phyloP scores from a whole-genome alignment of 495 filamentous ascomycete species.

The Chaetomidium leptoderma region DNA sequence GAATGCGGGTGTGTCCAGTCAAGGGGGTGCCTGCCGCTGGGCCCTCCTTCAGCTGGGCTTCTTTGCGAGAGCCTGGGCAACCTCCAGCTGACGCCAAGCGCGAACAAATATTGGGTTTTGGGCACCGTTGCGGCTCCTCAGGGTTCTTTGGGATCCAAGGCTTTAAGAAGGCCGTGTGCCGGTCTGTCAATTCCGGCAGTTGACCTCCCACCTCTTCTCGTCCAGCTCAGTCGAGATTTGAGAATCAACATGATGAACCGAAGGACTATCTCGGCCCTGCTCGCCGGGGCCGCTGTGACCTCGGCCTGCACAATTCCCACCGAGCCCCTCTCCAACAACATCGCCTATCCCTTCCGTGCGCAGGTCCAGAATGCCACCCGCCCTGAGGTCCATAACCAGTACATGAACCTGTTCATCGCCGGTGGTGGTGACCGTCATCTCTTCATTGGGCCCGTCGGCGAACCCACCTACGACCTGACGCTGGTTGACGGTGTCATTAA shows the following conservation, averaged over 20 bases:
- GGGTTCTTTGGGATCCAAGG: not conserved
- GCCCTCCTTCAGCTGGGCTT: not conserved
- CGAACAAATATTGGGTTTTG: slow-evolving; percentile 3
- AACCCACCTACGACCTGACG: slow-evolving; percentile 42
- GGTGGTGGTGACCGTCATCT: slow-evolving; percentile 50
- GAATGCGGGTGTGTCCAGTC: not conserved
- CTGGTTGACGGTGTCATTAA: slow-evolving; percentile 46
- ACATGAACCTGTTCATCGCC: slow-evolving; percentile 47
- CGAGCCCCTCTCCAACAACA: slow-evolving; percentile 35
- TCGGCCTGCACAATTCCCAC: slow-evolving; percentile 42
- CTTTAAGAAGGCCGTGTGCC: not conserved
- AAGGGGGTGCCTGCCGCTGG: not conserved
- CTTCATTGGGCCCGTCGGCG: slow-evolving; percentile 47
- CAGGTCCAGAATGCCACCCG: slow-evolving; percentile 49
- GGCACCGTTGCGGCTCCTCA: not conserved
- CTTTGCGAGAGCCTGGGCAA: not conserved
- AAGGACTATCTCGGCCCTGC: slow-evolving; percentile 23
- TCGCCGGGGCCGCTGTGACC: slow-evolving; percentile 27
- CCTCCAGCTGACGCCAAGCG: slow-evolving; percentile 4
- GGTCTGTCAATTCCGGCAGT: no score
- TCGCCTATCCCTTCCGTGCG: slow-evolving; percentile 42
- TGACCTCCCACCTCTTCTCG: no score
- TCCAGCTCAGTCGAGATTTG: no score
- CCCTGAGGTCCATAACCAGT: slow-evolving; percentile 46
- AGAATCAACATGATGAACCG: slow-evolving; percentile 19